phyloP scores from a whole-genome alignment of 2,329 filamentous ascomycete species.

The Camptophora hylomeconis region DNA sequence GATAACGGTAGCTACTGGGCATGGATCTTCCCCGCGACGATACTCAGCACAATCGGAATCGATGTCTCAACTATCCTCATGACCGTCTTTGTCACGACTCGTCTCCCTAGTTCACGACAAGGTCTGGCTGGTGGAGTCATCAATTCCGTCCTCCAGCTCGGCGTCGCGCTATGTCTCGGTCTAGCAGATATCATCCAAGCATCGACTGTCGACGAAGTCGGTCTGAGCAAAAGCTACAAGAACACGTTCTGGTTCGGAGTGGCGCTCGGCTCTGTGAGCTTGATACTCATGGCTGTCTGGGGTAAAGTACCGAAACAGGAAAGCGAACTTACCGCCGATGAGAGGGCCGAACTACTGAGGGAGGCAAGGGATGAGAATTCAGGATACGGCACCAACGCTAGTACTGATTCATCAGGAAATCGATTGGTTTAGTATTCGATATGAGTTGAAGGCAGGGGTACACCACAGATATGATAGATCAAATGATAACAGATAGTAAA shows the following conservation, averaged over 20 bases:
- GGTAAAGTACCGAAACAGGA: constrained; percentile 43
- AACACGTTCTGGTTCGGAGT: constrained; percentile 44
- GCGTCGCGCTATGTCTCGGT: constrained; percentile 57
- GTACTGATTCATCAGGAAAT: too few species aligned
- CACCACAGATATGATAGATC: too few species aligned
- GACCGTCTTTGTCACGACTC: constrained; percentile 66
- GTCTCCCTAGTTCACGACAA: constrained; percentile 51
- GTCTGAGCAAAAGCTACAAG: constrained; percentile 43
- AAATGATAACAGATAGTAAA: too few species aligned
- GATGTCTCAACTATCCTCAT: constrained; percentile 64
- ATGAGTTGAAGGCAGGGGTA: too few species aligned
- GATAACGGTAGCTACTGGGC: constrained; percentile 51
- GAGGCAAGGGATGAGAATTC: constrained; percentile 6
- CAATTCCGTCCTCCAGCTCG: constrained; percentile 56
- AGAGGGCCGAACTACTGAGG: constrained; percentile 28
- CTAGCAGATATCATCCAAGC: constrained; percentile 50
- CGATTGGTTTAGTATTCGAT: too few species aligned
- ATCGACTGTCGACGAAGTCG: constrained; percentile 29
- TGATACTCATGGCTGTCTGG: constrained; percentile 40
- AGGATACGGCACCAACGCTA: too few species aligned
- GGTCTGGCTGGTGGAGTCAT: constrained; percentile 58
- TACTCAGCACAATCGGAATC: constrained; percentile 54
- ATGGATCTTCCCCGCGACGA: constrained; percentile 53
- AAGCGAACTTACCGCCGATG: constrained; percentile 46
- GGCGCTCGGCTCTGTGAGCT: constrained; percentile 37